A percentile compares a stretch with the other conserved stretches of the same genome.
Conservation (phyloP, 805 yeast species). For the Wickerhamomyces strasburgensis region DNA sequence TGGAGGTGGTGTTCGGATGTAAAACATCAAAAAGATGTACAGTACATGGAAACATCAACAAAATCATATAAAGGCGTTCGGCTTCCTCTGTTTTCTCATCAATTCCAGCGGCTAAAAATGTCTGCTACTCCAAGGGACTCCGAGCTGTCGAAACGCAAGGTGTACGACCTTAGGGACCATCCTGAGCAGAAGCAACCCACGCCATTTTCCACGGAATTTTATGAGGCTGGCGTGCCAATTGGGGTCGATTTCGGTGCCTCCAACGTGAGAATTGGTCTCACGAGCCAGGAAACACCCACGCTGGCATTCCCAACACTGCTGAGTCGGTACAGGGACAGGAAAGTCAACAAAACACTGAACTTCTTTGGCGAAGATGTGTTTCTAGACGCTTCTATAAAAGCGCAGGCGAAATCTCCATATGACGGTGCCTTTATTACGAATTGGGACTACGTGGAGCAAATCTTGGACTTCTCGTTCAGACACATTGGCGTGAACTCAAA, state of each 20-base stretch:
- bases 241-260: conserved; percentile 84
- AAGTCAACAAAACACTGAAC: conserved; percentile 53
- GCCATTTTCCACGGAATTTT: conserved; percentile 43
- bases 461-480: conserved; percentile 78
- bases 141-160: conserved; percentile 15
- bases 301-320: conserved; percentile 63
- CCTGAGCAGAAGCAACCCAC: conserved; percentile 29
- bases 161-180: conserved; percentile 21
- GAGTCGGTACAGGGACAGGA: conserved; percentile 77
- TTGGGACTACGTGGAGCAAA: conserved; percentile 85
- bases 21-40: conserved; percentile 13
- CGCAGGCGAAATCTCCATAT: conserved; percentile 71
- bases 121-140: conserved; percentile 16
- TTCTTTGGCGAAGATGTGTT: conserved; percentile 80
- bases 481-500: conserved; percentile 62
- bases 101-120: conserved; percentile 3
- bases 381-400: conserved; percentile 62
- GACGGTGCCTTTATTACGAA: conserved; percentile 85
- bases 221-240: conserved; percentile 60
- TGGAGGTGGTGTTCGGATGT: conserved; percentile 2
- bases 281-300: conserved; percentile 43
- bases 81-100: neutral
- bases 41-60: conserved; percentile 10
- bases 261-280: conserved; percentile 53
- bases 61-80: too few species aligned